Base-by-base conservation (phyloP, 2,329 filamentous ascomycete species). In the Acrocalymma vagum region DNA sequence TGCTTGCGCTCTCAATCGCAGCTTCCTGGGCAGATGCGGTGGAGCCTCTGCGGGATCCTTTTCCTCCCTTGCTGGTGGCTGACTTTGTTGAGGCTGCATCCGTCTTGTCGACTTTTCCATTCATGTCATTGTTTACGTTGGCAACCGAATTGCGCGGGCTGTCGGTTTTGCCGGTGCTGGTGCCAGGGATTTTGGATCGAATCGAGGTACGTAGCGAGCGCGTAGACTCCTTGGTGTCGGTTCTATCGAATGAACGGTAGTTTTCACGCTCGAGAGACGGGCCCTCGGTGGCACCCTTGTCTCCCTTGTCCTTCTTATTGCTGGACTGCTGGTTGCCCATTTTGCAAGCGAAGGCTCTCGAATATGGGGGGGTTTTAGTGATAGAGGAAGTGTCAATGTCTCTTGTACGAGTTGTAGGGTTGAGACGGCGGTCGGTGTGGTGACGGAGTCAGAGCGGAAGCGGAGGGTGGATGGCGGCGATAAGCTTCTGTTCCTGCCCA, bases 171-270 rank as follows among this genome's bases (percentile, higher is more conserved):
- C 78, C 78, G 16, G 29, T 14, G 36, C 39, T 39, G 55, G 63
- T 78, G 23, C 87, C 88, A 2, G 88, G 90, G 45, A 96, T 96
- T 74, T 96, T 96, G 48, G 90, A 95, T 46, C 90, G 83, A 55
- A 97, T 81, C 7, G 82, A 82, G 25, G 85, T 87, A 55, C 89
- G 84, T 70, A 96, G 85, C 4, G 92, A 96, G 53, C 91, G 87
- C 21, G 87, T 84, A 6, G 91, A 96, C 54, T 96, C 92, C 69
- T 92, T 93, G 18, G 93, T 97, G 67, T 97, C 93, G 41, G 91
- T 90, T 67, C 88, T 87, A 73, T 86, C 88, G 68, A 97, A 93
- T 18, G 93, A 96, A 18, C 92, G 93, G 70, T 94, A 95, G 51
- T 67, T 64, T 39, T 70, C 67, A 20, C 90, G 88, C 70, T 90